Percentiles rank a stretch among this genome's conserved stretches.
Conservation (phyloP, 2,329 filamentous ascomycete species). For the Xenoacremonium recifei region DNA sequence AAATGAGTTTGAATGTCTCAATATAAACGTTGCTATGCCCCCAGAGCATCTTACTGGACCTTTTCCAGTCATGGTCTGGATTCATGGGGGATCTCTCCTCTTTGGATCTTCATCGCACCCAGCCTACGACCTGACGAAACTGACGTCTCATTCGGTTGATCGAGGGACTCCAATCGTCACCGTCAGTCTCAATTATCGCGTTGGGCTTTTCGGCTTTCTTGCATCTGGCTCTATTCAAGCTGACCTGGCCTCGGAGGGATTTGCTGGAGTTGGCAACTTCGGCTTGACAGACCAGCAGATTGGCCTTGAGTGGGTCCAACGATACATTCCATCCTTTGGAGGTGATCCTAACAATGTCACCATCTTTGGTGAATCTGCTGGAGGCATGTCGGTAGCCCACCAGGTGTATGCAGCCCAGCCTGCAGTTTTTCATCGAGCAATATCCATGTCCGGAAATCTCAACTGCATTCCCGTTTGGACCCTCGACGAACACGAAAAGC, state of each 20-base stretch:
- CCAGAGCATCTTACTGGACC: no score
- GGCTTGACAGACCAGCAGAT: constrained; percentile 6
- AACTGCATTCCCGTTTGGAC: constrained; percentile 11
- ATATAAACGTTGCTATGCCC: no score
- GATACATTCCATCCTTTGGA: not conserved
- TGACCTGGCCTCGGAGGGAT: not conserved
- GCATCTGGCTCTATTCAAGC: not conserved
- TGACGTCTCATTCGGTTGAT: not conserved
- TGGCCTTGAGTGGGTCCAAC: constrained; percentile 3
- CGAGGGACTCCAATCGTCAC: not conserved
- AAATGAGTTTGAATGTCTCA: no score
- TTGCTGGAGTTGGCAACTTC: not conserved
- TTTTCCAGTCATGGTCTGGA: no score
- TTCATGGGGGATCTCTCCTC: no score
- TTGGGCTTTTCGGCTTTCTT: constrained; percentile 4
- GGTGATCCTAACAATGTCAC: constrained; percentile 2
- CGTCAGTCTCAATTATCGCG: constrained; percentile 4
- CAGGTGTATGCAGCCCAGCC: constrained; percentile 1
- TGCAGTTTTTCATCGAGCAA: constrained; percentile 11
- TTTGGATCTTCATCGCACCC: no score
- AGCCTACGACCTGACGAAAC: constrained; percentile 3
- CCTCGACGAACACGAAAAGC: constrained; percentile 10
- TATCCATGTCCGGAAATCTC: constrained; percentile 12
- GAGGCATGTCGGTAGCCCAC: constrained; percentile 3
- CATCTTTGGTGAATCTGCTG: constrained; percentile 3